Evolutionary conservation across 768 basidiomycete species (phyloP).

Genomic region (Pulveroboletus sp.): DNA sequence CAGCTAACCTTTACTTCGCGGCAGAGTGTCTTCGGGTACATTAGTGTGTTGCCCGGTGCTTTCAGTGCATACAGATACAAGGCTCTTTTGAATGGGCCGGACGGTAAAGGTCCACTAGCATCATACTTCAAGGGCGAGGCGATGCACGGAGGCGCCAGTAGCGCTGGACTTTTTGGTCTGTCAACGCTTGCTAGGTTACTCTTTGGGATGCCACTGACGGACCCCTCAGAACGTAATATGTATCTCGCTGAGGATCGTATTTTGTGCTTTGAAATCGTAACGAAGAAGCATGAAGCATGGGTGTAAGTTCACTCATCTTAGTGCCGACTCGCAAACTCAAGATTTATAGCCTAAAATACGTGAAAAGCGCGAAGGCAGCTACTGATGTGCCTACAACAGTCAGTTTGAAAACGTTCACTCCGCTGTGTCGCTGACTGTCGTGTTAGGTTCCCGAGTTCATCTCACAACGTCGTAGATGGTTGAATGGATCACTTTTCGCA

Average conservation of each 20-base stretch:
- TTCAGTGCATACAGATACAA: constrained; percentile 91
- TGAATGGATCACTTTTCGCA: constrained; percentile 89
- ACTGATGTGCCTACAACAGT: constrained; percentile 92
- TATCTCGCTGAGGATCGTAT: constrained; percentile 90
- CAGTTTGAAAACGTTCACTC: constrained; percentile 10
- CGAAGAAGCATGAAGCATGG: constrained; percentile 82
- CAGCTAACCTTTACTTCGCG: not conserved
- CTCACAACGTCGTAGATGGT: constrained; percentile 85
- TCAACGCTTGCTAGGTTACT: not conserved
- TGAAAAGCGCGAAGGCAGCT: constrained; percentile 89
- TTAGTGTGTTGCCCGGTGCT: constrained; percentile 85
- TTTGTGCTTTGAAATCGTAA: constrained; percentile 89
- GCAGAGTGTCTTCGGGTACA: constrained; percentile 80
- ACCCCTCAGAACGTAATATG: constrained; percentile 69
- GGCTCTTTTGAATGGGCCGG: constrained; percentile 79
- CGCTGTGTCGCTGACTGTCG: not conserved
- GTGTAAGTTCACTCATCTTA: constrained; percentile 43
- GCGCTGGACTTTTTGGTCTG: constrained; percentile 64
- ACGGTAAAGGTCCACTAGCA: constrained; percentile 85
- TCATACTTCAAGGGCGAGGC: constrained; percentile 93
- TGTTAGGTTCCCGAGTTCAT: constrained; percentile 83
- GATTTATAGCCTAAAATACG: constrained; percentile 64
- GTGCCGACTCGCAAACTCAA: not conserved
- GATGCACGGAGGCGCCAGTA: constrained; percentile 60
- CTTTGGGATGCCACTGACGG: not conserved